Base-by-base conservation (phyloP, 495 filamentous ascomycete genomes). In the Penicillium soppii region DNA sequence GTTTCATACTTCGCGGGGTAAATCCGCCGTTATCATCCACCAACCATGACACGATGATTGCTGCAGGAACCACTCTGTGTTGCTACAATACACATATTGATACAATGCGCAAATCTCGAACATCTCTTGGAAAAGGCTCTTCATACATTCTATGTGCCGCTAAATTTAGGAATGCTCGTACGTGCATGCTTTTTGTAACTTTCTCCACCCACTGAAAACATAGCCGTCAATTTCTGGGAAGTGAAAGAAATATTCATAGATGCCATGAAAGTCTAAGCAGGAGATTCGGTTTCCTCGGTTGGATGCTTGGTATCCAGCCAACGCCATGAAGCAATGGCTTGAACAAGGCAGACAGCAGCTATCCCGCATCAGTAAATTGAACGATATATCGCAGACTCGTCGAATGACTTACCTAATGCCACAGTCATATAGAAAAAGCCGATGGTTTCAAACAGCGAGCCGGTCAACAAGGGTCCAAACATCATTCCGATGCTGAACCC, bases 401-500 rank as follows among this genome's bases (percentile, higher is more conserved):
- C 13, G 6, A 8, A 1, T 7, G 13, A 40, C 50, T 42, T 22
- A 58, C 58, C 44, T 12, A 50, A 10, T 16, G 25, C 33, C 7
- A 41, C 23, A 8, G 36, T 65, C 53, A 67, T 42, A 5, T 43
- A 40, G 12, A 46, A 50, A 45, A 60, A 68, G 0, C 63, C 63
- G 10, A 66, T 25, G 17, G 6, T 10, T 44, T 64, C 57, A 13
- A 58, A 49, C 7, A 68, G 15, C 22, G 47, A 43, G 0, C 65
- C 59, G 0, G 54, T 57, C 19, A 66, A 23, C 15, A 68, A 16
- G 12, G 65, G 65, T 17, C 65, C 65, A 9, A 62, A 5, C 22
- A 66, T 53, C 37, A 48, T 54, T 13, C 66, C 66, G 16, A 43
- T 9, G 6, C 53, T 58, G 25, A 45, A 62, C 5, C 56, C 43